Conservation (phyloP, 176 grass and related monocot species). For the Ensete glaucum region DNA sequence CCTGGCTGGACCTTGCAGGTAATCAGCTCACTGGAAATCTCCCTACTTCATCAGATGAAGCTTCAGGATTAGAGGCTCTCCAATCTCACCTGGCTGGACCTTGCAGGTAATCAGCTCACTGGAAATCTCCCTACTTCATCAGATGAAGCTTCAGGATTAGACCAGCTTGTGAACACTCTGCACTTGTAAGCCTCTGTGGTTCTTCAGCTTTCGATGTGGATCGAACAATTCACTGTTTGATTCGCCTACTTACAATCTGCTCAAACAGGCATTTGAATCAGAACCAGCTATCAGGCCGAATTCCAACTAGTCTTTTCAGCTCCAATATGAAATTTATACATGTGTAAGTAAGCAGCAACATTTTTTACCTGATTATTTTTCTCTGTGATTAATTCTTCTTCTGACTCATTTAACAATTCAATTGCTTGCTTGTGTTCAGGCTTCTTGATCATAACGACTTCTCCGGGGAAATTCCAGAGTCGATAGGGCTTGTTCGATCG, state of each 20-base stretch:
- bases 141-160: constrained; percentile 42
- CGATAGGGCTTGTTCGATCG: constrained; percentile 52
- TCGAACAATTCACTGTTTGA: not conserved
- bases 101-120: constrained; percentile 62
- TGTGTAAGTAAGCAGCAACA: constrained; percentile 68
- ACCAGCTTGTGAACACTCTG: constrained; percentile 55
- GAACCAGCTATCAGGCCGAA: constrained; percentile 73
- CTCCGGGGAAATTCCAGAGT: constrained; percentile 60
- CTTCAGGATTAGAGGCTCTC: constrained; percentile 69
- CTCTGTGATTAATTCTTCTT: not conserved
- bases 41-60: constrained; percentile 39
- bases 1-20: constrained; percentile 75
- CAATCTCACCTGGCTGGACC: constrained; percentile 81
- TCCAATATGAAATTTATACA: constrained; percentile 71
- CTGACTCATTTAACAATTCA: not conserved
- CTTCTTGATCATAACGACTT: constrained; percentile 81
- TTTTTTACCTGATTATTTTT: not conserved
- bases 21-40: constrained; percentile 62
- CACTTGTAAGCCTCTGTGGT: constrained; percentile 74
- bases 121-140: constrained; percentile 57
- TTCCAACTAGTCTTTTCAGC: constrained; percentile 75
- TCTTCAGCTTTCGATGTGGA: not conserved
- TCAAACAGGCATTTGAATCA: constrained; percentile 78
- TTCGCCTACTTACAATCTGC: constrained; percentile 4
- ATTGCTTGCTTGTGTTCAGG: constrained; percentile 22